Evolutionary conservation across 371 early-diverging fungal species (phyloP).

Genomic region (Cladochytrium tenue): DNA sequence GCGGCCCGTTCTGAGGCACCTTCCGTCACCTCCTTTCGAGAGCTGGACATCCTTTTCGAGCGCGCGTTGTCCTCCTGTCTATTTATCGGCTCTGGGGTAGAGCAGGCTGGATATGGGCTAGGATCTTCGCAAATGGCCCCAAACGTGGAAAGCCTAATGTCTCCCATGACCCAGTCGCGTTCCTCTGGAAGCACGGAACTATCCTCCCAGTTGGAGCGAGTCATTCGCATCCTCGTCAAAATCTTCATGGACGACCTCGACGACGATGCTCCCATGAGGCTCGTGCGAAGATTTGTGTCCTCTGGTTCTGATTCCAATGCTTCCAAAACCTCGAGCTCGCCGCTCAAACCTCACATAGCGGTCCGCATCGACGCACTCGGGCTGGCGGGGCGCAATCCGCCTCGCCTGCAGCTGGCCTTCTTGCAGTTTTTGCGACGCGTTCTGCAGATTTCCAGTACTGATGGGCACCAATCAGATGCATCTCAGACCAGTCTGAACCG

Average conservation of each 20-base stretch:
- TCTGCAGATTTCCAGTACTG: conserved; percentile 6
- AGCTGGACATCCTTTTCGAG: conserved; percentile 10
- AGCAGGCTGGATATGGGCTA: not conserved
- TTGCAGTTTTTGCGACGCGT: conserved; percentile 9
- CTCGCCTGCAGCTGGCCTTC: not conserved
- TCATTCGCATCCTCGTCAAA: conserved; percentile 8
- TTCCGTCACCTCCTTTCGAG: not conserved
- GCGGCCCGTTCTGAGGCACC: not conserved
- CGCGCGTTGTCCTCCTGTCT: not conserved
- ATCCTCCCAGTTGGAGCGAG: conserved; percentile 12
- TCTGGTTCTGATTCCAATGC: not conserved
- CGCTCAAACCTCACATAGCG: no score
- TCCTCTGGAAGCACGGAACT: not conserved
- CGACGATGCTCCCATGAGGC: not conserved
- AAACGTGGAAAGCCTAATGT: not conserved
- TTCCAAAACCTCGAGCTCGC: not conserved
- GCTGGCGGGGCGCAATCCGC: not conserved
- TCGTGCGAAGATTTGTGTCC: not conserved
- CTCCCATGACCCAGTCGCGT: not conserved
- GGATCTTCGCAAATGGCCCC: not conserved
- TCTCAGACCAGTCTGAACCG: not conserved
- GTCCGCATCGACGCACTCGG: not conserved
- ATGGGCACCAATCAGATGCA: not conserved
- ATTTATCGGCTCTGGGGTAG: not conserved
- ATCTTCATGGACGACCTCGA: conserved; percentile 4